phyloP scores from a whole-genome alignment of 768 basidiomycete genomes.

The Rubroboletus pulcherrimus region DNA sequence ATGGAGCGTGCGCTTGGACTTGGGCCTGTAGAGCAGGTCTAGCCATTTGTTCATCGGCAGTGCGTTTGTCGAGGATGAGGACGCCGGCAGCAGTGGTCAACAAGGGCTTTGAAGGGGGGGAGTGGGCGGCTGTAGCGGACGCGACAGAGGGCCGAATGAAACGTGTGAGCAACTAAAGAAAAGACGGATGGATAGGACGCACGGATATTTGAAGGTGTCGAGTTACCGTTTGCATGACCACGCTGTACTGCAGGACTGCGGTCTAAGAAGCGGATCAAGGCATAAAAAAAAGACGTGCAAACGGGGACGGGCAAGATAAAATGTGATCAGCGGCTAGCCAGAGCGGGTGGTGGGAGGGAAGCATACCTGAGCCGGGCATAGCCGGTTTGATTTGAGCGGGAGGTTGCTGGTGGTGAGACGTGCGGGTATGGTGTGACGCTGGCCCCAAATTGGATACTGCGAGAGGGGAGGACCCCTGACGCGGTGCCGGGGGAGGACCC shows the following conservation, averaged over 20 bases:
- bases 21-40: constrained; percentile 19
- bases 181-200: constrained; percentile 3
- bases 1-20: constrained; percentile 13
- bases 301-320: not conserved
- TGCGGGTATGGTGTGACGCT: constrained; percentile 25
- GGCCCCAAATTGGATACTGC: constrained; percentile 24
- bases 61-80: constrained; percentile 31
- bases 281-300: constrained; percentile 10
- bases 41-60: constrained; percentile 28
- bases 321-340: constrained; percentile 1
- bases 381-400: constrained; percentile 30
- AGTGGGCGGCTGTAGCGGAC: constrained; percentile 23
- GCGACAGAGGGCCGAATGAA: not conserved
- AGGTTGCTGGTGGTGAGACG: constrained; percentile 27
- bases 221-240: constrained; percentile 21
- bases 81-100: constrained; percentile 24
- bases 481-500: constrained; percentile 30
- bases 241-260: constrained; percentile 30
- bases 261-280: constrained; percentile 10
- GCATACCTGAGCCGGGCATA: constrained; percentile 31
- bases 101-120: constrained; percentile 25
- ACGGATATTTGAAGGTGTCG: constrained; percentile 28
- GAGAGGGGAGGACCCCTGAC: constrained; percentile 33
- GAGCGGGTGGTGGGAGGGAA: not conserved
- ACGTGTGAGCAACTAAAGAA: constrained; percentile 3